A percentile compares a stretch with the other conserved stretches of the same genome.
phyloP scores from a whole-genome alignment of 331 rosid genomes.

The Rosa hybrid region DNA sequence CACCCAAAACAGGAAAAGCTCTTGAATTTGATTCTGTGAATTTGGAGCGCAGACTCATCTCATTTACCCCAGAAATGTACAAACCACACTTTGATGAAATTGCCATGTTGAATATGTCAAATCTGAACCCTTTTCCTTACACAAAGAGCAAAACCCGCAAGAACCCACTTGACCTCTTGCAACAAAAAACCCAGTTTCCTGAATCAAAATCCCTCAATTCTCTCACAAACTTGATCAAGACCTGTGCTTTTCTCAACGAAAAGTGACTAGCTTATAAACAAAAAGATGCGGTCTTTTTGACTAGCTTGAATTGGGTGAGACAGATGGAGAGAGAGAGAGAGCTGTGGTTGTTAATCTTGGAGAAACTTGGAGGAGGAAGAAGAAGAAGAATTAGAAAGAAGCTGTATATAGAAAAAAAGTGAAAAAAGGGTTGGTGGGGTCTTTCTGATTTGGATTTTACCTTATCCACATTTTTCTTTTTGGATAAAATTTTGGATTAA shows the following conservation, averaged over 20 bases:
- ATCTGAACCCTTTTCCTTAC: constrained; percentile 8
- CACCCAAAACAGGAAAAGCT: constrained; percentile 29
- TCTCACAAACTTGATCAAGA: not conserved
- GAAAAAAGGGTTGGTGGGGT: constrained; percentile 23
- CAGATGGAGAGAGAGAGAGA: not conserved
- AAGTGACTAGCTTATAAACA: constrained; percentile 22
- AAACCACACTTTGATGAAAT: constrained; percentile 42
- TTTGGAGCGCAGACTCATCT: constrained; percentile 34
- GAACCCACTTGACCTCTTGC: constrained; percentile 13
- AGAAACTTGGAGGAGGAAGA: not conserved
- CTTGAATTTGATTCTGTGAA: constrained; percentile 37
- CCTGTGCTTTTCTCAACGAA: constrained; percentile 15
- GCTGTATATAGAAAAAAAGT: not conserved
- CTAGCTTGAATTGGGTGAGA: constrained; percentile 25
- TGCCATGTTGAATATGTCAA: constrained; percentile 37
- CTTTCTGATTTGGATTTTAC: constrained; percentile 20
- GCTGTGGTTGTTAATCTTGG: not conserved
- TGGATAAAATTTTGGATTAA: constrained; percentile 9
- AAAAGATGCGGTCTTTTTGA: constrained; percentile 21
- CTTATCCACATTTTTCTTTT: constrained; percentile 25
- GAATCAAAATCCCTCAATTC: constrained; percentile 8
- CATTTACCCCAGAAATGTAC: constrained; percentile 42
- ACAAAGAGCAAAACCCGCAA: constrained; percentile 4
- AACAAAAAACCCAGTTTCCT: constrained; percentile 22
- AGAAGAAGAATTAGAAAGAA: not conserved